Base-by-base conservation (phyloP, 2,329 filamentous ascomycete genomes). In the Ascochyta rabiei region DNA sequence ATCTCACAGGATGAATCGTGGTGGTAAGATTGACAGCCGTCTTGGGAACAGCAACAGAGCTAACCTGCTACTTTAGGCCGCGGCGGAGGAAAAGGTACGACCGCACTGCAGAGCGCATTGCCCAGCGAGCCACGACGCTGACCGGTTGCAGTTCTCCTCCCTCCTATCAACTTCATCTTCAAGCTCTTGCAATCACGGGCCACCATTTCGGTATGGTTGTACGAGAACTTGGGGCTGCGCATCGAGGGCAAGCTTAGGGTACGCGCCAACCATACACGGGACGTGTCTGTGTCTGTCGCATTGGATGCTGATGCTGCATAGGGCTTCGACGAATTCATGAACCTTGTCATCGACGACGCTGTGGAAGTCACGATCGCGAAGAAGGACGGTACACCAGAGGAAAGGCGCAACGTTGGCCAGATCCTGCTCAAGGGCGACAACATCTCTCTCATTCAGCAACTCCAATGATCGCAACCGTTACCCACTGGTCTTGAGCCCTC, bases 241-340 rank as follows among this genome's bases (percentile, higher is more conserved):
- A 97, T 99, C 71, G 93, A 98, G 79, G 95, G 95, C 59, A 96
- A 93, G 80, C 96, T 99, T 64, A 86, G 95, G 71, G 93, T 96
- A 76, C 61, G 87, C 42, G 31, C 46, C 47, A 15, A 34, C 12
- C 3, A 4, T n/a, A 23, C 31, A 24, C 39, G 41, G 28, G 21
- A 39, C 24, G 54, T 35, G 6, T 30, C 10, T 30, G 54, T 35
- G 5, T 30, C 3, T 30, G 28, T 43, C 52, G 30, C 34, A 10
- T 30, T 42, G 34, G 3, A 35, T 56, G 46, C 60, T 74, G 44
- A 73, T 47, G 40, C 4, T 23, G 60, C 31, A 33, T 59, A 96
- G 92, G 93, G 95, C 13, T 99, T 99, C 66, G 95, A 99, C 75
- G 95, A 99, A 77, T 99, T 98, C 80, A 97, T 99, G 93, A 99